Base-by-base conservation (phyloP, 768 basidiomycete genomes). In the Pulveroboletus sp. region DNA sequence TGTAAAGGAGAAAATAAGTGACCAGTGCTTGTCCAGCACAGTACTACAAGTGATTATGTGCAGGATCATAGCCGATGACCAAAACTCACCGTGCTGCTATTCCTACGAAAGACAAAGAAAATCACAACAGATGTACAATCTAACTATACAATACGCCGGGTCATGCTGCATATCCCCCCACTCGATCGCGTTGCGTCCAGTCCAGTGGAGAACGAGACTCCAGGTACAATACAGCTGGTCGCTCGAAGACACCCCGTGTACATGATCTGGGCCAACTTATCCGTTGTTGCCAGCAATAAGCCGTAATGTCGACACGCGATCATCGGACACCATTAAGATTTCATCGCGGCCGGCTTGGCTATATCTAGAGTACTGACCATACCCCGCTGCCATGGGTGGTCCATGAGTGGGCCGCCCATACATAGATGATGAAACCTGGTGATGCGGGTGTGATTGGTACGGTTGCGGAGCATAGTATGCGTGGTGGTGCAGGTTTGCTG, bases 251-350 rank as follows among this genome's bases (percentile, higher is more conserved):
- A 10, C 14, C 15, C 14, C 33, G 30, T 27, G 5, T 10, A 50
- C 35, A 28, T 14, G 21, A 30, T 37, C 47, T 41, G 48, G 35
- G 21, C 50, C 42, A 38, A 30, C 35, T 47, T 15, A 59, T 52
- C 47, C 41, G 33, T 59, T 57, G 26, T 52, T 52, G 32, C 56
- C 54, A 14, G 71, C 64, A 50, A 74, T 68, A 54, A 85, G 71
- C 42, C 83, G 80, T 47, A 93, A 67, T 38, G 83, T 78, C 62
- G 92, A 71, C 51, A 93, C 83, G 31, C 86, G 81, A 69, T 95
- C 93, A 58, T 94, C 93, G 5, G 89, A 91, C 32, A 91, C 87
- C 69, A 94, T 82, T 54, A 95, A 71, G 63, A 96, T 91, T 68
- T 96, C 92, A 52, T 90, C 86, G 26, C 87, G 77, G 11, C 77